Evolutionary conservation across 352 stramenopile genomes (phyloP).

Genomic region (Globisporangium solare): DNA sequence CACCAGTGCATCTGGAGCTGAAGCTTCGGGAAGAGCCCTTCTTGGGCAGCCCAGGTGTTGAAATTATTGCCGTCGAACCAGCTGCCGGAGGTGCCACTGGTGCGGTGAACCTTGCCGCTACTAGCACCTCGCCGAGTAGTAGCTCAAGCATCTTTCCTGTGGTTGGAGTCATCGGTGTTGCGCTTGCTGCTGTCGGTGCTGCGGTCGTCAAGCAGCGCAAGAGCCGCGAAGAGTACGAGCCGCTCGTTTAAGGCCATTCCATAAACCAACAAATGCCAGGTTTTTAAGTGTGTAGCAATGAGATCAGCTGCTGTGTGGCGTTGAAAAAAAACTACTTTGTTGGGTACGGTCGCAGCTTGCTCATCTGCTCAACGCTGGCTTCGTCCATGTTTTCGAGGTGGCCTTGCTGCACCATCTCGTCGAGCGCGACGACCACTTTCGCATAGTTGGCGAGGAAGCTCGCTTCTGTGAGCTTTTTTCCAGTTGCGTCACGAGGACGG

Average conservation of each 20-base stretch:
- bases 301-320: neutral
- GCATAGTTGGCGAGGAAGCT: conserved; percentile 55
- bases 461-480: conserved; percentile 68
- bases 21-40: too few relatives aligned
- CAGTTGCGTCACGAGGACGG: conserved; percentile 47
- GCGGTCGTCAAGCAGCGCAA: neutral
- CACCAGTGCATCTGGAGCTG: too few relatives aligned
- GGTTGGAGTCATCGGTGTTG: conserved; percentile 3
- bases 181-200: neutral
- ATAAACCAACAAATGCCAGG: too few relatives aligned
- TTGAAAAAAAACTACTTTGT: conserved; percentile 22
- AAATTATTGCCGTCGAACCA: too few relatives aligned
- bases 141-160: conserved; percentile 45
- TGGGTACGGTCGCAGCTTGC: conserved; percentile 41
- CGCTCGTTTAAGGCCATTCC: too few relatives aligned
- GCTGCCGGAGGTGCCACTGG: too few relatives aligned
- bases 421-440: conserved; percentile 57
- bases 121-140: conserved; percentile 18
- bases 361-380: conserved; percentile 47
- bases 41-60: too few relatives aligned
- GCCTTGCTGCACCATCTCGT: conserved; percentile 65
- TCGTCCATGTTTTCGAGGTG: conserved; percentile 51
- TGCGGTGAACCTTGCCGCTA: too few relatives aligned
- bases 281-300: too few relatives aligned
- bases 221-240: too few relatives aligned